Evolutionary conservation across 345 rosid genomes (phyloP).

Genomic region (Toxicodendron radicans): DNA sequence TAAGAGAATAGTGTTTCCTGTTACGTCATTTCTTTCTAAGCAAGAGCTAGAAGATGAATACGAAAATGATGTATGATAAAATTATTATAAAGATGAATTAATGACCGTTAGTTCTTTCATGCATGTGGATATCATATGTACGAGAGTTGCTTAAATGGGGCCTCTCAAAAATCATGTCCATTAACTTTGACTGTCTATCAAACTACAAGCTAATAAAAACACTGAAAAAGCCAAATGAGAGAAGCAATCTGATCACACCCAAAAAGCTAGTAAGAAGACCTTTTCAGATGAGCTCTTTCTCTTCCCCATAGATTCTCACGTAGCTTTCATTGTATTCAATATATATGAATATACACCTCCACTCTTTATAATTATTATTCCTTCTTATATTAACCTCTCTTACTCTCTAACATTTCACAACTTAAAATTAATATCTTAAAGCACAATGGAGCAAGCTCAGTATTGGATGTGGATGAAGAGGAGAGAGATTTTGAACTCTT

Average conservation of each 20-base stretch:
- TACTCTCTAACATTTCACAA: neutral
- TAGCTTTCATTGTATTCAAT: conserved; percentile 33
- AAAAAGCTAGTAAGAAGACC: conserved; percentile 35
- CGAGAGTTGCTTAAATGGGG: conserved; percentile 34
- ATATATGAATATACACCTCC: conserved; percentile 12
- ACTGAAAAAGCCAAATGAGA: conserved; percentile 39
- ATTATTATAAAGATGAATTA: neutral
- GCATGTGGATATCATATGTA: conserved; percentile 29
- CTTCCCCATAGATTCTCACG: conserved; percentile 34
- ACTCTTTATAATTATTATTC: neutral
- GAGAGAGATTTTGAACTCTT: conserved; percentile 22
- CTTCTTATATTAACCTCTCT: conserved; percentile 5
- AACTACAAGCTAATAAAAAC: conserved; percentile 30
- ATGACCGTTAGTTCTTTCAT: conserved; percentile 25
- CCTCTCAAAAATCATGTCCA: conserved; percentile 23
- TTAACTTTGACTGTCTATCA: conserved; percentile 29
- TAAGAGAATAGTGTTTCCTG: neutral
- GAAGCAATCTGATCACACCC: conserved; percentile 10
- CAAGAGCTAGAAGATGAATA: neutral
- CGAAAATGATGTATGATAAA: neutral
- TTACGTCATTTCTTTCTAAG: conserved; percentile 4
- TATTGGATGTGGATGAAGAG: conserved; percentile 44
- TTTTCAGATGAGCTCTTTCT: conserved; percentile 35
- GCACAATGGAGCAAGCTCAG: conserved; percentile 42
- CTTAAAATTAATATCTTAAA: neutral